These are phyloP conservation scores for Komagataella mondaviorum DNA, from an alignment of 805 yeast species.

Conservation along the genomic window DNA sequence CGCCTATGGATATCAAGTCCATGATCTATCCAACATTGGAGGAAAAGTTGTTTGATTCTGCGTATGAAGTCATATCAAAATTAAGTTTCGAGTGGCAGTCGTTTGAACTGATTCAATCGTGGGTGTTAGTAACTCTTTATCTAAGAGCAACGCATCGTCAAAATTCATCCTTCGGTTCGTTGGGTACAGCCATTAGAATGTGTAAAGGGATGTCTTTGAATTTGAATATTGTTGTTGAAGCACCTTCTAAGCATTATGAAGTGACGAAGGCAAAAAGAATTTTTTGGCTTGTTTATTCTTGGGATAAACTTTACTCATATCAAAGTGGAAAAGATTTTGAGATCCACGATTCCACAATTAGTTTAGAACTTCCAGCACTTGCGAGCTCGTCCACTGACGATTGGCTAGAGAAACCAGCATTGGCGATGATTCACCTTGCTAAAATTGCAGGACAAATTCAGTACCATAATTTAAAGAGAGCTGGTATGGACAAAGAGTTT, in stretches of 20 bases:
- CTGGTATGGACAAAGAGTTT: background rate
- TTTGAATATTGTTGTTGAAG: background rate
- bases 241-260: background rate
- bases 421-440: background rate
- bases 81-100: slow-evolving; percentile 39
- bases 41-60: slow-evolving; percentile 26
- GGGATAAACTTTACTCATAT: background rate
- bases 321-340: slow-evolving; percentile 5
- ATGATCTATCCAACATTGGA: slow-evolving; percentile 14
- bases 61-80: slow-evolving; percentile 22
- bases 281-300: background rate
- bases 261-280: background rate
- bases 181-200: background rate
- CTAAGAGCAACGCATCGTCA: slow-evolving; percentile 13
- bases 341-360: slow-evolving; percentile 11
- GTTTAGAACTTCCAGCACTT: background rate
- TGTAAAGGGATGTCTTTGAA: background rate
- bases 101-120: slow-evolving; percentile 34
- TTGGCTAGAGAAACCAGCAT: background rate
- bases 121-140: slow-evolving; percentile 31
- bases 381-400: background rate
- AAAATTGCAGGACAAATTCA: background rate
- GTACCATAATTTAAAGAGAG: background rate
- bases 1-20: background rate
- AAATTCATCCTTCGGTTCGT: background rate